Evolutionary conservation across 805 yeast genomes (phyloP).

Genomic region (Komagataella populi): DNA sequence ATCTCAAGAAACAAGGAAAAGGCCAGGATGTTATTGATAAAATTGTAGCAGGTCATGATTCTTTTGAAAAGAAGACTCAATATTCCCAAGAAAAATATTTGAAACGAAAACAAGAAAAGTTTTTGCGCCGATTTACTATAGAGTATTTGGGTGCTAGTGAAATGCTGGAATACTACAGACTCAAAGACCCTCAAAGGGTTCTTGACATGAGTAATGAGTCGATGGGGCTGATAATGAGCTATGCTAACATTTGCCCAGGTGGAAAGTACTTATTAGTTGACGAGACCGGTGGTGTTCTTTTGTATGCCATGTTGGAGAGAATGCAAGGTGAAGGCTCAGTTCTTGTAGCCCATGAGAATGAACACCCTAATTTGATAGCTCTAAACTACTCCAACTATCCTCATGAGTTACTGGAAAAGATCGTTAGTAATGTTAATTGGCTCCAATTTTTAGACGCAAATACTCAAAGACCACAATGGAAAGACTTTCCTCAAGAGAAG

Average conservation of each 20-base stretch:
- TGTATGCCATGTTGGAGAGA: constrained; percentile 78
- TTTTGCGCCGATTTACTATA: constrained; percentile 72
- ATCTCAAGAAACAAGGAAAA: constrained; percentile 59
- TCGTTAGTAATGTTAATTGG: constrained; percentile 61
- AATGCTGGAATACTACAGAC: constrained; percentile 59
- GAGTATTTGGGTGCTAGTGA: constrained; percentile 61
- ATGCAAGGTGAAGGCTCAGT: constrained; percentile 70
- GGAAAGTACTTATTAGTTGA: constrained; percentile 83
- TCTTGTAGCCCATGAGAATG: constrained; percentile 78
- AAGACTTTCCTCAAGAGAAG: constrained; percentile 35
- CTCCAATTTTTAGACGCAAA: constrained; percentile 76
- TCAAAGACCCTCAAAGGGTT: constrained; percentile 60
- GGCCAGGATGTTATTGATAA: constrained; percentile 73
- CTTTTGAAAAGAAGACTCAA: constrained; percentile 78
- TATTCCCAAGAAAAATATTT: constrained; percentile 88
- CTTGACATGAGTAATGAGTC: constrained; percentile 80
- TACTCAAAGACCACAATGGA: constrained; percentile 27
- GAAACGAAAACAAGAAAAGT: constrained; percentile 85
- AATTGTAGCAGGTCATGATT: constrained; percentile 73
- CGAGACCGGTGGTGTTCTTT: constrained; percentile 88
- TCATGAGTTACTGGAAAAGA: constrained; percentile 31
- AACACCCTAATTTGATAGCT: constrained; percentile 73
- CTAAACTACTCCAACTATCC: constrained; percentile 54
- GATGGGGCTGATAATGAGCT: constrained; percentile 60
- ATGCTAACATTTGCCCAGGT: constrained; percentile 78